Conservation (phyloP, 306 rosid genomes). For the Dalbergia cochinchinensis region DNA sequence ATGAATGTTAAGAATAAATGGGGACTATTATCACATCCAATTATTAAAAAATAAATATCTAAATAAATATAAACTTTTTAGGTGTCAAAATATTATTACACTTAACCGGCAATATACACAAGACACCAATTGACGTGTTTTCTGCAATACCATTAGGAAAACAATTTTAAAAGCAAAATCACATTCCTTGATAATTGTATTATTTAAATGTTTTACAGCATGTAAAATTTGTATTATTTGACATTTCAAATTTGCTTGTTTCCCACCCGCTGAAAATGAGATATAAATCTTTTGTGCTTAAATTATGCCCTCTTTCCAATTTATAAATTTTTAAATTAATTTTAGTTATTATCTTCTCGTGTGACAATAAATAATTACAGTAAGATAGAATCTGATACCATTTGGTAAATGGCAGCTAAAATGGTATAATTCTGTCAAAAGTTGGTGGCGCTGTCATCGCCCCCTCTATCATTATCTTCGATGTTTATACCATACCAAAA, state of each 20-base stretch:
- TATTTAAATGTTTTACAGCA: neutral
- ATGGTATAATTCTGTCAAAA: neutral
- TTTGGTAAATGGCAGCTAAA: neutral
- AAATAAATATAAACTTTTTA: too few species aligned
- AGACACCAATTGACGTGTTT: neutral
- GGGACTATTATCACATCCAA: too few species aligned
- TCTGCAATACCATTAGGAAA: neutral
- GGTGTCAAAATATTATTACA: too few species aligned
- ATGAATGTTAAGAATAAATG: too few species aligned
- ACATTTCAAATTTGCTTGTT: neutral
- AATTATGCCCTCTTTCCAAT: too few species aligned
- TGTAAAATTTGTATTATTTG: neutral
- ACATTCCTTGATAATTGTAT: neutral
- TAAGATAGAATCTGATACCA: too few species aligned
- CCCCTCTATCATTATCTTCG: neutral
- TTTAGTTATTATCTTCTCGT: too few species aligned
- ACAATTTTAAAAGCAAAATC: conserved; percentile 3
- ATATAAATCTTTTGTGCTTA: too few species aligned
- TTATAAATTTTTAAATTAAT: too few species aligned
- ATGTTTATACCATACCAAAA: neutral
- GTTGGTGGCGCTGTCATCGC: conserved; percentile 16
- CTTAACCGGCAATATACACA: too few species aligned
- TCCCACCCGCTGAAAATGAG: conserved; percentile 17
- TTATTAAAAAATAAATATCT: too few species aligned
- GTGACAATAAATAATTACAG: too few species aligned